These are phyloP conservation scores for Cryptococcus maquisensis DNA, from an alignment of 1,284 basidiomycete species.

Conservation along the genomic window DNA sequence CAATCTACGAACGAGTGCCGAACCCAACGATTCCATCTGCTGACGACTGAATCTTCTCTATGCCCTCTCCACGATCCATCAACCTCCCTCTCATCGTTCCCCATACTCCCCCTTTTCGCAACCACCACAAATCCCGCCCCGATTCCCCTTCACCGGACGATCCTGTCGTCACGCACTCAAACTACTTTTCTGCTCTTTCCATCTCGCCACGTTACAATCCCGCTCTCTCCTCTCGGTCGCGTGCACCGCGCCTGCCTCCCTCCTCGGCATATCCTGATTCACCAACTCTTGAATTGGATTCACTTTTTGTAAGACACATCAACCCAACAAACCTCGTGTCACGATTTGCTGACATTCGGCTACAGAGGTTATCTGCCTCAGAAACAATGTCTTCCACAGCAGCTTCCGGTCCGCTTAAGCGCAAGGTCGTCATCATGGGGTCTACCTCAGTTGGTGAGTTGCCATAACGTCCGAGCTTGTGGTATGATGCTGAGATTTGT, in stretches of 20 bases:
- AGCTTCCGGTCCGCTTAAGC: conserved; percentile 52
- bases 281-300: background rate
- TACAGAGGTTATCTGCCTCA: background rate
- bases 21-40: background rate
- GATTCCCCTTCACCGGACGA: conserved; percentile 6
- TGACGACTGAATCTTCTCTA: background rate
- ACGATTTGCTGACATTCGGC: background rate
- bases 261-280: background rate
- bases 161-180: conserved; percentile 1
- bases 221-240: too few species aligned
- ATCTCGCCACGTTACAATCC: background rate
- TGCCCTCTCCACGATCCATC: conserved; percentile 5
- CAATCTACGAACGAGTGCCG: background rate
- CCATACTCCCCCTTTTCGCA: conserved; percentile 4
- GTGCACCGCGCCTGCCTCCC: background rate
- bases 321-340: background rate
- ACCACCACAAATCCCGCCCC: conserved; percentile 5
- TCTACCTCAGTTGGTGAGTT: conserved; percentile 73
- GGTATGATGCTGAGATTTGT: too few species aligned
- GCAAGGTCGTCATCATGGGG: conserved; percentile 77
- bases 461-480: too few species aligned
- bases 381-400: conserved; percentile 12
- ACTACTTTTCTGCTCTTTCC: conserved; percentile 9
- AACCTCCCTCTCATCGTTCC: conserved; percentile 11
- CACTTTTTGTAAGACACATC: too few species aligned